phyloP scores from a whole-genome alignment of 768 basidiomycete species.

The Crassisporium funariophilum region DNA sequence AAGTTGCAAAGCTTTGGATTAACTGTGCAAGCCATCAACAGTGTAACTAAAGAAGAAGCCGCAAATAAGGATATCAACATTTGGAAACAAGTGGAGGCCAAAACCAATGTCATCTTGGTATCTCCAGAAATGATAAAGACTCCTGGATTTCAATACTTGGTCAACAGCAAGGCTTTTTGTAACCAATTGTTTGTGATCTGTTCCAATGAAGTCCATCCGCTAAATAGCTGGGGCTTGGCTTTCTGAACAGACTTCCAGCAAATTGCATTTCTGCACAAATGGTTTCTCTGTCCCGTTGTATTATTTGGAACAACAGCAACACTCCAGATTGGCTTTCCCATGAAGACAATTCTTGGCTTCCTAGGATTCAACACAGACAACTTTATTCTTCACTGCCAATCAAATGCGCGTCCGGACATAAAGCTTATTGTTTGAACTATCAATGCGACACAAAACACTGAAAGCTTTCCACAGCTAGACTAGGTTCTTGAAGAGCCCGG shows the following conservation, averaged over 20 bases:
- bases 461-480: slow-evolving; percentile 13
- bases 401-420: slow-evolving; percentile 13
- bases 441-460: not conserved
- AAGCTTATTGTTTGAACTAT: slow-evolving; percentile 10
- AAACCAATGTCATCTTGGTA: slow-evolving; percentile 8
- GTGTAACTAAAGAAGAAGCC: slow-evolving; percentile 8
- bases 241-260: slow-evolving; percentile 16
- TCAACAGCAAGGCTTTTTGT: slow-evolving; percentile 9
- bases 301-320: slow-evolving; percentile 16
- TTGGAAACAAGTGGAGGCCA: slow-evolving; percentile 7
- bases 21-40: slow-evolving; percentile 9
- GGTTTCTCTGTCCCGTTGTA: not conserved
- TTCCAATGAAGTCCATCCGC: slow-evolving; percentile 15
- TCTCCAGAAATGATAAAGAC: slow-evolving; percentile 14
- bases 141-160: slow-evolving; percentile 6
- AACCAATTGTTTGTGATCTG: slow-evolving; percentile 5
- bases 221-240: slow-evolving; percentile 13
- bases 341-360: not conserved
- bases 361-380: slow-evolving; percentile 9
- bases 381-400: slow-evolving; percentile 3
- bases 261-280: slow-evolving; percentile 11
- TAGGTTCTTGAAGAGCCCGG: slow-evolving; percentile 9
- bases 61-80: not conserved
- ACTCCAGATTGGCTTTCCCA: slow-evolving; percentile 1
- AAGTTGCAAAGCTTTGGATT: slow-evolving; percentile 7